A percentile compares a stretch with the other conserved stretches of the same genome.
Evolutionary conservation across 2,329 filamentous ascomycete species (phyloP).

Genomic region (Xylaria sp.): DNA sequence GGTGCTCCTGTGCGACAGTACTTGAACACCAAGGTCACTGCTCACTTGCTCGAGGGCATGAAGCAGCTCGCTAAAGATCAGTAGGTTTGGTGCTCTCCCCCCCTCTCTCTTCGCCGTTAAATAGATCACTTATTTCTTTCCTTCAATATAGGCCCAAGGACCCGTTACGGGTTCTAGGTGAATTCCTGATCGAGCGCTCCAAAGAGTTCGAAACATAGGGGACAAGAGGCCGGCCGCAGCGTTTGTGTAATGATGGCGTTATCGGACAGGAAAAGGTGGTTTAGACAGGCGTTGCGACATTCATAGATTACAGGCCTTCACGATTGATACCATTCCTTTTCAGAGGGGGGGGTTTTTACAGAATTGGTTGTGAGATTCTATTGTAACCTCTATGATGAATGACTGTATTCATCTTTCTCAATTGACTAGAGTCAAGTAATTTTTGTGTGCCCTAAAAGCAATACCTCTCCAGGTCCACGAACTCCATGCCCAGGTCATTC

Average conservation of each 20-base stretch:
- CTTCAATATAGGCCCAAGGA: constrained; percentile 67
- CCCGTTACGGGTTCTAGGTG: constrained; percentile 75
- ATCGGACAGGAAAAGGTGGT: constrained; percentile 34
- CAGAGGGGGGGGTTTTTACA: constrained; percentile 24
- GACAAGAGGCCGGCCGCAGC: not conserved
- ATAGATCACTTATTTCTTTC: constrained; percentile 18
- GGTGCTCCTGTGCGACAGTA: constrained; percentile 77
- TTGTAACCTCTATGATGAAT: constrained; percentile 31
- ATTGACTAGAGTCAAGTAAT: constrained; percentile 40
- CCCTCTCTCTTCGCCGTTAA: not conserved
- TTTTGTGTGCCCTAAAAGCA: constrained; percentile 47
- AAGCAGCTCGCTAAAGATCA: constrained; percentile 76
- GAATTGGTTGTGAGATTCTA: constrained; percentile 39
- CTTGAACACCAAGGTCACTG: constrained; percentile 76
- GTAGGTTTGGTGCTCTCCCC: constrained; percentile 59
- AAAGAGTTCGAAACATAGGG: constrained; percentile 66
- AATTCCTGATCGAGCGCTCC: constrained; percentile 76
- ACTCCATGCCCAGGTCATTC: constrained; percentile 50
- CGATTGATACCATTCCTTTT: constrained; percentile 45
- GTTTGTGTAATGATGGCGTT: constrained; percentile 44
- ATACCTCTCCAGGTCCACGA: constrained; percentile 48
- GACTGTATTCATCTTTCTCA: constrained; percentile 41
- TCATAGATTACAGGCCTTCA: constrained; percentile 39
- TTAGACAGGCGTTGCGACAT: constrained; percentile 30
- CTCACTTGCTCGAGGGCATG: constrained; percentile 77